phyloP scores from a whole-genome alignment of 1,284 basidiomycete species.

The Ceraceosorus bombacis region DNA sequence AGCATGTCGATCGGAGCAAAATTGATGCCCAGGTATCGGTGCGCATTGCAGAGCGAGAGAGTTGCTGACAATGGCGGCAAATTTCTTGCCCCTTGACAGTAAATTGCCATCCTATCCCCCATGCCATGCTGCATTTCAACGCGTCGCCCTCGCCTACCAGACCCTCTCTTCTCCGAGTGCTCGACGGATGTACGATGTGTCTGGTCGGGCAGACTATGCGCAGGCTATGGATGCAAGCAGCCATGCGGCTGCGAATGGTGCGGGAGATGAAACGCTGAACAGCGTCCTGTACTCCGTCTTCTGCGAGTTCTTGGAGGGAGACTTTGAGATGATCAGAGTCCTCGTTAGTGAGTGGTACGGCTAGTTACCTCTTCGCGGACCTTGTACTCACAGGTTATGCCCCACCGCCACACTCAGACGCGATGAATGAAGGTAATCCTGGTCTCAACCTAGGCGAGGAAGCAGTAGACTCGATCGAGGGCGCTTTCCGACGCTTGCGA shows the following conservation, averaged over 20 bases:
- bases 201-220: slow-evolving; percentile 32
- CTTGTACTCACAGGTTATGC: background rate
- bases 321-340: slow-evolving; percentile 68
- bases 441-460: slow-evolving; percentile 46
- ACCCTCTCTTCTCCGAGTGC: slow-evolving; percentile 66
- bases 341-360: slow-evolving; percentile 58
- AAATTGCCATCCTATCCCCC: slow-evolving; percentile 68
- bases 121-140: slow-evolving; percentile 74
- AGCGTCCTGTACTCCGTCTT: slow-evolving; percentile 66
- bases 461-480: slow-evolving; percentile 48
- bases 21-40: background rate
- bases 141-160: slow-evolving; percentile 72
- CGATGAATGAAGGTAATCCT: slow-evolving; percentile 46
- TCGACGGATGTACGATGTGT: slow-evolving; percentile 62
- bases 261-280: slow-evolving; percentile 64
- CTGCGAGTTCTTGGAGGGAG: slow-evolving; percentile 73
- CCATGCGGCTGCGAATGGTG: slow-evolving; percentile 7
- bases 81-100: slow-evolving; percentile 49
- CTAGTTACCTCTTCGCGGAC: background rate
- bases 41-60: background rate
- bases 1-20: background rate
- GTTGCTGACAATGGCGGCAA: background rate
- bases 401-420: slow-evolving; percentile 17
- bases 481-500: slow-evolving; percentile 44
- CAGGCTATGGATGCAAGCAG: slow-evolving; percentile 13